Evolutionary conservation across 495 filamentous ascomycete genomes (phyloP), one percentile per base, ranked within the genome.

Genomic region (Penicillium cataractarum): DNA sequence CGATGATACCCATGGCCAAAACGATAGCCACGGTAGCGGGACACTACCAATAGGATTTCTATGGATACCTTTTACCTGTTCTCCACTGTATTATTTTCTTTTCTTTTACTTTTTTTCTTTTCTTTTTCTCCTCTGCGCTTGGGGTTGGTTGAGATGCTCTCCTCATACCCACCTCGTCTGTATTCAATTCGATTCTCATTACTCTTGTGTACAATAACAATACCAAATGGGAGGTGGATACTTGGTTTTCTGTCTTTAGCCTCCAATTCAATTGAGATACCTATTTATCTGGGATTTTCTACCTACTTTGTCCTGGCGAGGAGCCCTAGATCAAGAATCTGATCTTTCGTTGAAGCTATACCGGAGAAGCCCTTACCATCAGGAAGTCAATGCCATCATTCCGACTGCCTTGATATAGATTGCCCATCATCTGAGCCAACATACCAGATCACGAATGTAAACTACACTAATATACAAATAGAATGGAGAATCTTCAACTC

Each of bases 201-300:
- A 26, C 19, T 32, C 37, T 24, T 54, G 10, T 65, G 63, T 65
- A 65, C 54, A 8, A 61, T 65, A 65, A 5, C 58, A n/a, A 65
- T 61, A 61, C 24, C 58, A 61, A 53, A n/a, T 22, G 57, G 35
- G 48, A 48, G 4, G 17, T 49, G 51, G 52, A 22, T 22, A 50
- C 13, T 37, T 55, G 44, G 53, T 40, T 52, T 61, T 61, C 61
- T 65, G 55, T 15, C 33, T 50, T 15, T 0, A 15, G 9, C 15
- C 3, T 21, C 44, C 12, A 13, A 24, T 22, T 26, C 21, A 48
- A 48, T 13, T 26, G 21, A 48, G n/a, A n/a, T n/a, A n/a, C n/a
- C n/a, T n/a, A n/a, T n/a, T n/a, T n/a, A n/a, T n/a, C n/a, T n/a
- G n/a, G n/a, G n/a, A n/a, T n/a, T n/a, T n/a, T n/a, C n/a, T n/a